phyloP scores from a whole-genome alignment of 441 rosid species.

The Heliophila coronopifolia region DNA sequence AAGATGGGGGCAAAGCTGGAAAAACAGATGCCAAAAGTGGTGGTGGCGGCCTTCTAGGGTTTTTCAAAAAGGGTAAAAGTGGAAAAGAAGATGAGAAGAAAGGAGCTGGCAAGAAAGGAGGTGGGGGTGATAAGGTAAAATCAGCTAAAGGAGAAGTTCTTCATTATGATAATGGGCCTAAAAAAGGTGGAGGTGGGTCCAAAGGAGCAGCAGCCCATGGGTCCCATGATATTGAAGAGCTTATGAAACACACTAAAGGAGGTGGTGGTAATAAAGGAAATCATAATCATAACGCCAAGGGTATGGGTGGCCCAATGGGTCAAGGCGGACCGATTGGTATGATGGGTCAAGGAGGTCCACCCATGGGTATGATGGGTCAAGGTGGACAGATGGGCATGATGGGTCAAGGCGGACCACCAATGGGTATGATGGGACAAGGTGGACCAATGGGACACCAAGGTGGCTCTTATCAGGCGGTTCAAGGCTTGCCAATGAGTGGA shows the following conservation, averaged over 20 bases:
- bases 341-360: constrained; percentile 24
- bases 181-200: constrained; percentile 52
- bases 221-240: constrained; percentile 33
- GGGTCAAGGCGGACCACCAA: constrained; percentile 28
- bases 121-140: constrained; percentile 32
- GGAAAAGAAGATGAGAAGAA: constrained; percentile 30
- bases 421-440: constrained; percentile 24
- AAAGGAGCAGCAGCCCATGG: constrained; percentile 45
- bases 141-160: constrained; percentile 28
- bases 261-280: constrained; percentile 39
- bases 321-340: constrained; percentile 28
- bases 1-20: constrained; percentile 41
- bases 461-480: constrained; percentile 50
- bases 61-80: constrained; percentile 49
- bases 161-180: constrained; percentile 42
- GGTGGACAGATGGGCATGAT: constrained; percentile 30
- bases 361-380: constrained; percentile 29
- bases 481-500: constrained; percentile 65
- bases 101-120: constrained; percentile 21
- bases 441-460: constrained; percentile 31
- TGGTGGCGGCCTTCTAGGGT: constrained; percentile 47
- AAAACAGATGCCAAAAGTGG: constrained; percentile 38
- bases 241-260: constrained; percentile 24
- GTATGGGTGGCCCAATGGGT: constrained; percentile 34
- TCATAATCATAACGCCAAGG: constrained; percentile 34